Conservation (phyloP, 2,329 filamentous ascomycete species). For the Fusarium praegraminearum region DNA sequence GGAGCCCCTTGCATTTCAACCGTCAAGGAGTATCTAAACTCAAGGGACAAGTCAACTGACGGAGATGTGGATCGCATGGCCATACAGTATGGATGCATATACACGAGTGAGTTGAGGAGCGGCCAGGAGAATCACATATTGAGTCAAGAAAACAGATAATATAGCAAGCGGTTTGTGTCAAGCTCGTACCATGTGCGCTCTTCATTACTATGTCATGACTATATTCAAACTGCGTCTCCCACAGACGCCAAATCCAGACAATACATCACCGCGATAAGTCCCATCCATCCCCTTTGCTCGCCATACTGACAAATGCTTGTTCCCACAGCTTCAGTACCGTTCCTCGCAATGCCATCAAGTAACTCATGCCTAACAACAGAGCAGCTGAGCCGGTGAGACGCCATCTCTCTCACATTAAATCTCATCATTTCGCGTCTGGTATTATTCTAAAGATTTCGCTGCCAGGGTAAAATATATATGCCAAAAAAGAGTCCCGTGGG, state of each 20-base stretch:
- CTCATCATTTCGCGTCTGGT: slow-evolving; percentile 1
- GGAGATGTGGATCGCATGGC: neutral
- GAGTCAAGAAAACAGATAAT: too few relatives aligned
- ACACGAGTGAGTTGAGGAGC: neutral
- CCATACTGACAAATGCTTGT: slow-evolving; percentile 5
- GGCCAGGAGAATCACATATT: neutral
- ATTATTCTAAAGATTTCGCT: slow-evolving; percentile 27
- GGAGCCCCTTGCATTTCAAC: slow-evolving; percentile 1
- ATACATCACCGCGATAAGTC: slow-evolving; percentile 1
- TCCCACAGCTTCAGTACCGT: neutral
- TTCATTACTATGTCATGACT: slow-evolving; percentile 43
- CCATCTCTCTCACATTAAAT: slow-evolving; percentile 17
- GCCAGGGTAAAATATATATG: slow-evolving; percentile 24
- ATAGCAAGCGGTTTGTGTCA: neutral
- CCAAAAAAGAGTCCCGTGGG: slow-evolving; percentile 13
- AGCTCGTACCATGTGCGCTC: neutral
- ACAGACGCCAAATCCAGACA: slow-evolving; percentile 26
- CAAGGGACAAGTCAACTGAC: neutral
- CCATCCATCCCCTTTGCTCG: slow-evolving; percentile 9
- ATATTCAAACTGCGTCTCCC: slow-evolving; percentile 32
- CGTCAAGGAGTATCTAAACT: neutral
- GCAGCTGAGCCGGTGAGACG: neutral
- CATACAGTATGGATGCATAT: neutral
- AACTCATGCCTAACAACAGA: neutral
- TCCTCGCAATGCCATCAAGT: neutral